Evolutionary conservation across 768 basidiomycete species (phyloP), one percentile per base, ranked within the genome.

Genomic region (Boletales sp.): DNA sequence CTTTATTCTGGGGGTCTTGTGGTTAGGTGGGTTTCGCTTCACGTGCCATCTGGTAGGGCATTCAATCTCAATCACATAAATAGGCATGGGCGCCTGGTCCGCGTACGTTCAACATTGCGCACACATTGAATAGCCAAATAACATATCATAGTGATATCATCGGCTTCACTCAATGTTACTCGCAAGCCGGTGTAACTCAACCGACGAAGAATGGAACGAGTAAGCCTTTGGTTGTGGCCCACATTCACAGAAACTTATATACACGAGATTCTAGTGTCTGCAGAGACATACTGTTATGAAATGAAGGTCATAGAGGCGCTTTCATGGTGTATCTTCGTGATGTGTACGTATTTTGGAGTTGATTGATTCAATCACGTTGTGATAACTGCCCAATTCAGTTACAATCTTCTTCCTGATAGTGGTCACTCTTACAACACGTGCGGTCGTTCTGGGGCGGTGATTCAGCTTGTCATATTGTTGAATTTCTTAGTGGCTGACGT

Each of bases 271-370:
- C 8, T 46, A 90, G 89, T 80, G 49, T 77, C 78, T 44, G 67
- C 69, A 8, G 71, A 72, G 56, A 64, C 70, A 25, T 90, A 77
- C 56, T 91, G 89, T 64, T 85, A 87, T 64, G 80, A 88, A 61
- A 86, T 90, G 84, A 87, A 86, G 66, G 82, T 83, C 41, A 74
- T 88, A 32, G 79, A 89, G 56, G 87, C 85, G 2, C 80, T 90
- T 63, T 89, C 88, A 0, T 90, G 89, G 89, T 74, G 79, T 61
- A 68, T 80, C 45, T 90, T 90, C 60, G 72, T 73, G 50, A 57
- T 76, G 41, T 74, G 78, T 79, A 37, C 31, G 76, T 64, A 38
- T 46, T 14, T 41, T 35, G 21, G 51, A 47, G 37, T 44, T 25
- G 15, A 18, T 51, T 55, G 15, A 18, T 51, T 55, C 19, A 19